Evolutionary conservation across 768 basidiomycete genomes (phyloP).

Genomic region (Steccherinum ochraceum): DNA sequence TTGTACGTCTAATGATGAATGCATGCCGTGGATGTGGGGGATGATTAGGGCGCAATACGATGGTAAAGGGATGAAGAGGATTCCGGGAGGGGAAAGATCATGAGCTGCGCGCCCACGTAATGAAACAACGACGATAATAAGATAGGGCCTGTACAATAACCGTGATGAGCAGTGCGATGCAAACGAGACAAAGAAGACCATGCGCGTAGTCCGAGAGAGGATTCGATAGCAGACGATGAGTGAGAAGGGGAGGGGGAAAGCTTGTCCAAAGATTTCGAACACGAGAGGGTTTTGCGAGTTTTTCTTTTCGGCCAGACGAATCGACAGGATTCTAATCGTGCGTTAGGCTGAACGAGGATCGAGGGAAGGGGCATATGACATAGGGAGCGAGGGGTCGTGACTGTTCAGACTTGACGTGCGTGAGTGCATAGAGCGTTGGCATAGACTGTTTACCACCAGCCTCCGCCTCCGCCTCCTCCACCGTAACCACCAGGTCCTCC

Average conservation of each 20-base stretch:
- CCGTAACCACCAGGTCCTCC: conserved; percentile 22
- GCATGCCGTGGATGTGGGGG: conserved; percentile 36
- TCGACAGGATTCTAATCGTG: background rate
- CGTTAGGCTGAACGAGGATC: background rate
- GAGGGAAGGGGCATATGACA: background rate
- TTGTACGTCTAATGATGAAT: conserved; percentile 34
- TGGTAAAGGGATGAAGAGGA: conserved; percentile 23
- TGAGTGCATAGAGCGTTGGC: conserved; percentile 3
- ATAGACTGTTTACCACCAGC: conserved; percentile 41
- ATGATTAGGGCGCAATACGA: conserved; percentile 22
- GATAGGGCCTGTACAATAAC: conserved; percentile 10
- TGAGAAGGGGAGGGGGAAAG: background rate
- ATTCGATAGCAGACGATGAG: background rate
- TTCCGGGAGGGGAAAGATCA: conserved; percentile 1
- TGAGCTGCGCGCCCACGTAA: conserved; percentile 8
- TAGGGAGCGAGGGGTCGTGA: background rate
- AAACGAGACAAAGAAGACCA: conserved; percentile 16
- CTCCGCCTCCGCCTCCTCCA: conserved; percentile 21
- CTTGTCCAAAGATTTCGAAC: background rate
- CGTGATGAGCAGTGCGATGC: conserved; percentile 13
- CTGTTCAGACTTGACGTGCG: conserved; percentile 3
- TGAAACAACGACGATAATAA: conserved; percentile 13
- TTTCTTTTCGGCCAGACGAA: conserved; percentile 1
- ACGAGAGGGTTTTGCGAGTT: background rate
- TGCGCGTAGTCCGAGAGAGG: conserved; percentile 15